Evolutionary conservation across 1,284 basidiomycete genomes (phyloP).

Genomic region (Cryptococcus sp.): DNA sequence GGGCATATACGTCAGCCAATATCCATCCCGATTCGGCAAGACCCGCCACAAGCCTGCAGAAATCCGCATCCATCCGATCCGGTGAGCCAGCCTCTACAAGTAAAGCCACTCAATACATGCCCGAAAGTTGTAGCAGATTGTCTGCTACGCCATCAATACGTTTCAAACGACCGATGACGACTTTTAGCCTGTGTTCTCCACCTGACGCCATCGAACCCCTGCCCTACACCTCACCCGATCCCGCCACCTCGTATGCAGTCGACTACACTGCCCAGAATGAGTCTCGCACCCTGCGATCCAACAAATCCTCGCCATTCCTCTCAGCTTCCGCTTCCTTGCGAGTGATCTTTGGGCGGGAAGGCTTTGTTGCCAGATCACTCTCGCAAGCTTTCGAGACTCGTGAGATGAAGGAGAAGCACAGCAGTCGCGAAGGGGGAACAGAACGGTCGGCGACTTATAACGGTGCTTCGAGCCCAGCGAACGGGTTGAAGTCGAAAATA

Average conservation of each 20-base stretch:
- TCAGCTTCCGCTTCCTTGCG: constrained; percentile 16
- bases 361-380: constrained; percentile 17
- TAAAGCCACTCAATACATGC: no score
- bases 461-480: not conserved
- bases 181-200: constrained; percentile 30
- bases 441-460: constrained; percentile 3
- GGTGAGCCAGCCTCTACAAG: no score
- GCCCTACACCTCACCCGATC: not conserved
- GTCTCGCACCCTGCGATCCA: constrained; percentile 6
- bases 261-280: not conserved
- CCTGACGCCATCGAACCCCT: constrained; percentile 32
- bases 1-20: constrained; percentile 17
- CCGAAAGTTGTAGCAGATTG: not conserved
- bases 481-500: constrained; percentile 11
- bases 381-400: constrained; percentile 20
- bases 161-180: constrained; percentile 9
- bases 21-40: not conserved
- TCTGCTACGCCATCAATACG: not conserved
- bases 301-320: constrained; percentile 19
- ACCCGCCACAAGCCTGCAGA: constrained; percentile 1
- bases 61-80: constrained; percentile 13
- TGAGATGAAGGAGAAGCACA: not conserved
- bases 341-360: constrained; percentile 19
- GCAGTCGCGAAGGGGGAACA: not conserved
- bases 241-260: not conserved